Evolutionary conservation across 2,329 filamentous ascomycete genomes (phyloP), one percentile per base, ranked within the genome.

Genomic region (Hypomyces rosellus): DNA sequence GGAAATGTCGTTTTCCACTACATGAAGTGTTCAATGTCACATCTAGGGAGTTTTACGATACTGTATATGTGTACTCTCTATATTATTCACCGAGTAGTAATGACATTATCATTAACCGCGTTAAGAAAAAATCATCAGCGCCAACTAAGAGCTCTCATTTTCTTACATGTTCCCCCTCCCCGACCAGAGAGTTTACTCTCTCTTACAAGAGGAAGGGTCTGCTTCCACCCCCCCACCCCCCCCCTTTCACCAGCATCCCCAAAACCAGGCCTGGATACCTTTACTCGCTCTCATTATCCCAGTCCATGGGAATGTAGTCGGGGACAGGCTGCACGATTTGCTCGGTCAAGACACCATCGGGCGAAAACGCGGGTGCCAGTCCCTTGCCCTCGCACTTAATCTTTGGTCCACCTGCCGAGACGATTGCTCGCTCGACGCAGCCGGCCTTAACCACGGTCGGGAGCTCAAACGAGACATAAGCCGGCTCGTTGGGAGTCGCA

Each of bases 361-460:
- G 5, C 13, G 9, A 13, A 41, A n/a, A n/a, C n/a, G n/a, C n/a
- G n/a, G 25, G 25, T 11, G 16, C n/a, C 5, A 41, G 3, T 12
- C 38, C 38, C 16, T 11, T 41, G 7, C 38, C 14, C 38, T 41
- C 25, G 2, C 48, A 50, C 3, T 40, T 25, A 20, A 46, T 30
- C 9, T 45, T 18, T 18, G 48, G 48, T 20, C 48, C 48, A 11
- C 42, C 48, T 45, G 48, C 48, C 11, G 42, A 45, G 22, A 16
- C 36, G 16, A 46, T 46, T 2, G 48, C 48, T n/a, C 48, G 41
- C 42, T 50, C 48, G 5, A 50, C 48, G 22, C 48, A 50, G 6
- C 48, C 48, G 9, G 18, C 14, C 11, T 45, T 50, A 8, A 46
- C 34, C 5, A 39, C 7, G 3, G 37, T 33, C 13, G 48, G 48